Percentiles rank a stretch among this genome's conserved stretches.
Evolutionary conservation across 177 flowering plant species (phyloP).

Genomic region (Telopea speciosissima): DNA sequence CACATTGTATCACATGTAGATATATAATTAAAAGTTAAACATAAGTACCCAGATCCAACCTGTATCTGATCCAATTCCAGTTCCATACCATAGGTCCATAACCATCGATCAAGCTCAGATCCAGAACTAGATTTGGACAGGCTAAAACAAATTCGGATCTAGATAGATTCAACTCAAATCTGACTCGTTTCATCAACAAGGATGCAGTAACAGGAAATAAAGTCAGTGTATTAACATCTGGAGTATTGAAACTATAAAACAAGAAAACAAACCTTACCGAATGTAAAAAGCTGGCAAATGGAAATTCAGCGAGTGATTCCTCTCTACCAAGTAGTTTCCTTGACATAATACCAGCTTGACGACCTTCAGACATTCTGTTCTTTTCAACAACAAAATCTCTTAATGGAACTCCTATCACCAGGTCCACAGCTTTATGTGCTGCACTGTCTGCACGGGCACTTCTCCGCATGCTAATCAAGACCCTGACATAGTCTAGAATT

Average conservation of each 20-base stretch:
- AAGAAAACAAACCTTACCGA: constrained; percentile 41
- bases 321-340: constrained; percentile 47
- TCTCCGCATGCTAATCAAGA: constrained; percentile 63
- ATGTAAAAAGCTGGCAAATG: constrained; percentile 72
- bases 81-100: too few species aligned
- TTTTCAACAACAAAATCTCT: constrained; percentile 24
- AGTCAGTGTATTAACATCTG: background rate
- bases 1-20: too few species aligned
- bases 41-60: too few species aligned
- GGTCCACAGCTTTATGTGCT: constrained; percentile 54
- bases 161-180: too few species aligned
- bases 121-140: too few species aligned
- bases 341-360: constrained; percentile 23
- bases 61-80: too few species aligned
- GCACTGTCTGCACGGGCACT: constrained; percentile 58
- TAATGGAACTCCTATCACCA: constrained; percentile 42
- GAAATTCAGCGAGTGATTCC: constrained; percentile 95
- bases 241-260: background rate
- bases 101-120: too few species aligned
- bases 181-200: too few species aligned
- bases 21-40: too few species aligned
- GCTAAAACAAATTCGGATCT: too few species aligned
- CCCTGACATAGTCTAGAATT: constrained; percentile 73
- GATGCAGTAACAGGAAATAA: too few species aligned
- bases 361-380: constrained; percentile 20